phyloP scores from a whole-genome alignment of 108 stramenopile species.

The Heterococcus sp. region DNA sequence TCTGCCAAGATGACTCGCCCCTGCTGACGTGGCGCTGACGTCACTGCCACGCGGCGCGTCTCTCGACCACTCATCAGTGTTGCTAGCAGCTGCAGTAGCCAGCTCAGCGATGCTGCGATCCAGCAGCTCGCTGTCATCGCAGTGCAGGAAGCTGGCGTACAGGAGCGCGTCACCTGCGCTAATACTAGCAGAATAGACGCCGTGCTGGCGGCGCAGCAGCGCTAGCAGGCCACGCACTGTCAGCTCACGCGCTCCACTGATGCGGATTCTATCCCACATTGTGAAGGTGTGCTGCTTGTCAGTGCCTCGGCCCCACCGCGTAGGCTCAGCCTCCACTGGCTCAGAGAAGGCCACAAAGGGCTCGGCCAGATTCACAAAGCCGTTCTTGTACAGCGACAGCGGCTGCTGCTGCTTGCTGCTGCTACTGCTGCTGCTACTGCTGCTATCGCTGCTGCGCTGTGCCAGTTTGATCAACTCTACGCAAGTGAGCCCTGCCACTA shows the following conservation, averaged over 20 bases:
- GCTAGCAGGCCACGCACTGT: constrained; percentile 21
- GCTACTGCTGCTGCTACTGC: not conserved
- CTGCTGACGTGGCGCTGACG: not conserved
- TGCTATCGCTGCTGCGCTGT: not conserved
- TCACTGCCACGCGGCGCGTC: not conserved
- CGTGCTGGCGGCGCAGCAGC: constrained; percentile 18
- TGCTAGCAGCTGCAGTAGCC: not conserved
- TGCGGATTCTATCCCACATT: constrained; percentile 35
- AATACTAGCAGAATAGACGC: not conserved
- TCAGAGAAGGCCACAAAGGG: constrained; percentile 54
- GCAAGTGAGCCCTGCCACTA: constrained; percentile 40
- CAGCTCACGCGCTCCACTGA: constrained; percentile 19
- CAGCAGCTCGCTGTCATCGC: constrained; percentile 9
- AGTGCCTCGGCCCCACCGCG: not conserved
- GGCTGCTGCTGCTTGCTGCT: constrained; percentile 1
- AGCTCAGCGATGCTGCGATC: constrained; percentile 13
- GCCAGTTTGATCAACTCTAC: constrained; percentile 51
- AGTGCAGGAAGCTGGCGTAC: constrained; percentile 39
- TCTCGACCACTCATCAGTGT: not conserved
- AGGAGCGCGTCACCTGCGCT: constrained; percentile 11
- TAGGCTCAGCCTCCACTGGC: constrained; percentile 42
- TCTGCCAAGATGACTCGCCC: not conserved
- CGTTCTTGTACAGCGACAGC: constrained; percentile 38
- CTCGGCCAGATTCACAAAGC: constrained; percentile 52
- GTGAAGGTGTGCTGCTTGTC: constrained; percentile 17